Percentiles rank a stretch among this genome's conserved stretches.
Evolutionary conservation across 2,329 filamentous ascomycete species (phyloP).

Genomic region (Arthrobotrys sphaeroides): DNA sequence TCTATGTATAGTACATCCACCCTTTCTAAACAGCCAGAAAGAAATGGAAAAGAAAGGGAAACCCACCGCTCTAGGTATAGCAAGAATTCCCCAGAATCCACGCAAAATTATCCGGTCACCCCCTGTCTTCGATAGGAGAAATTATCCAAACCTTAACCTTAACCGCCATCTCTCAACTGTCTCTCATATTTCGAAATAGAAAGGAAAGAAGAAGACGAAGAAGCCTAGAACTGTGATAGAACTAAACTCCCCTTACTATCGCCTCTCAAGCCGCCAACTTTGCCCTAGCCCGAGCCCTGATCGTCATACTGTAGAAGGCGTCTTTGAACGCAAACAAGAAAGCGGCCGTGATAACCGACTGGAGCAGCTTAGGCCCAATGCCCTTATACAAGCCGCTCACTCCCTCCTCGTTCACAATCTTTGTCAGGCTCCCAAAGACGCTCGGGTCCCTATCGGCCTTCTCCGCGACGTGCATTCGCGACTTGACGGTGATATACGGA

Average conservation of each 20-base stretch:
- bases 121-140: neutral
- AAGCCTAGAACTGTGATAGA: neutral
- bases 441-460: conserved; percentile 80
- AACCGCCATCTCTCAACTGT: conserved; percentile 1
- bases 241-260: neutral
- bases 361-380: conserved; percentile 93
- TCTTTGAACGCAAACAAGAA: conserved; percentile 99
- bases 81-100: neutral
- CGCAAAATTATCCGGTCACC: neutral
- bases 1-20: conserved; percentile 32
- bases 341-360: conserved; percentile 94
- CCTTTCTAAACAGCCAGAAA: conserved; percentile 14
- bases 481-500: conserved; percentile 99
- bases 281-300: conserved; percentile 52
- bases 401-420: conserved; percentile 88
- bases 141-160: conserved; percentile 8
- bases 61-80: conserved; percentile 10
- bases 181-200: no score
- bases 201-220: no score
- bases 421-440: conserved; percentile 78
- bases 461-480: conserved; percentile 90
- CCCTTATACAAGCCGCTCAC: conserved; percentile 92
- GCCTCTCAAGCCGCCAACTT: conserved; percentile 31
- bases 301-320: conserved; percentile 76
- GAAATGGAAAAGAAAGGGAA: neutral